These are phyloP conservation scores for Grosmannia huntii DNA, from an alignment of 2,329 filamentous ascomycete species.

Conservation along the genomic window DNA sequence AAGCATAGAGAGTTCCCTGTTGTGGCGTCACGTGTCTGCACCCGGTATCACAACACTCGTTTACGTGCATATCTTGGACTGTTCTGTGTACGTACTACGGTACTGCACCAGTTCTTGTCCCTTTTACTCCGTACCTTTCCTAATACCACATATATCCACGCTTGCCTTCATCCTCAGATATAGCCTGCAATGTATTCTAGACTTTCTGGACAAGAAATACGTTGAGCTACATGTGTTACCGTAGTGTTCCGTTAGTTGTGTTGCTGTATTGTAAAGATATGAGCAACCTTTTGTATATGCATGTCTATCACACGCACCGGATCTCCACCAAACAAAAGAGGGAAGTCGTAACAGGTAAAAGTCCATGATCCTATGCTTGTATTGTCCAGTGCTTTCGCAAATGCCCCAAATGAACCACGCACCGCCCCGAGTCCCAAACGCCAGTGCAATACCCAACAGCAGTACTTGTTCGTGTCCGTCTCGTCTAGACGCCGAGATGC, in stretches of 20 bases:
- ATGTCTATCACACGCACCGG: too few species aligned
- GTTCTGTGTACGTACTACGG: neutral
- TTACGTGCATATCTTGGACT: neutral
- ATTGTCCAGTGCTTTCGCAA: too few species aligned
- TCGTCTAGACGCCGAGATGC: conserved; percentile 47
- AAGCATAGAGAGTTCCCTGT: neutral
- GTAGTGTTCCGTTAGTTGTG: too few species aligned
- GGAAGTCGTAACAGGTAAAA: too few species aligned
- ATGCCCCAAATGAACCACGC: too few species aligned
- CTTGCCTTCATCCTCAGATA: neutral
- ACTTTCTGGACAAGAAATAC: neutral
- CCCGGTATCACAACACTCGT: neutral
- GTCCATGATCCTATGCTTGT: too few species aligned
- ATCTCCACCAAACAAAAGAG: too few species aligned
- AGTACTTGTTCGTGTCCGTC: neutral
- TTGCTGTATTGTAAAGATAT: too few species aligned
- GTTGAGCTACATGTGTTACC: too few species aligned
- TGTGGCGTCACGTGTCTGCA: neutral
- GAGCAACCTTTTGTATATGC: too few species aligned
- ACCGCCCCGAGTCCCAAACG: too few species aligned
- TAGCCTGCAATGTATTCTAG: neutral
- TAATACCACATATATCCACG: neutral
- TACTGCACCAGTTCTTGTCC: too few species aligned
- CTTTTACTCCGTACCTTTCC: neutral
- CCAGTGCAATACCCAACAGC: neutral